Base-by-base conservation (phyloP, 2,329 filamentous ascomycete species). In the Fusarium hostae region DNA sequence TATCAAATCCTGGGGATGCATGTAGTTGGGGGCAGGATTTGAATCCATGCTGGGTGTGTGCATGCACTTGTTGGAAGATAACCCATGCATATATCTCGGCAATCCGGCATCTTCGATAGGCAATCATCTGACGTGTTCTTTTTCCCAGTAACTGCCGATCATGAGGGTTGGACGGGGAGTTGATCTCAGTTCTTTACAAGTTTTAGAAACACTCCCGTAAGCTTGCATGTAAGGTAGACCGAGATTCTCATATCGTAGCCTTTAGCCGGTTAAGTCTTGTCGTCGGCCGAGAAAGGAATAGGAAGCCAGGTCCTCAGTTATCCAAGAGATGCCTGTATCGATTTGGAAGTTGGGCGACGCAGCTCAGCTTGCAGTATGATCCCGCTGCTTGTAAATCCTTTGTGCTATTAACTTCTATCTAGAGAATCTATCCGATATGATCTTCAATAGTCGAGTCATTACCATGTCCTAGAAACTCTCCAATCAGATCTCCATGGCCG, bases 241-340 rank as follows among this genome's bases (percentile, higher is more conserved):
- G 11, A 18, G 7, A 5, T 13, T 24, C 5, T 1, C 15, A 6
- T 39, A 3, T 2, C 10, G 16, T 18, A 2, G 7, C 4, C 20
- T 24, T 24, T 34, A 15, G 3, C 30, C 10, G 8, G 30, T 10
- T 2, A 20, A 35, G 12, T 35, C 3, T 35, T 16, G 8, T 6
- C 26, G 26, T 26, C 26, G 26, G 26, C 5, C 26, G 6, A 35
- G 34, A 15, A 16, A 13, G 34, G 7, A 35, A 15, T 13, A 8
- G 12, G 34, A 35, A 15, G 16, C 15, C 34, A 35, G 11, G 6
- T 11, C 13, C 32, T 34, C 32, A 34, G 11, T 35, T 35, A 35
- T 35, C 34, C 34, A 16, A 16, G 34, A 35, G 34, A 5, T 16
- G 7, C 9, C 3, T n/a, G 12, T 28, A 9, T 30, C 18, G 4